Base-by-base conservation (phyloP, 129 eudicot species). In the Apium graveolens region DNA sequence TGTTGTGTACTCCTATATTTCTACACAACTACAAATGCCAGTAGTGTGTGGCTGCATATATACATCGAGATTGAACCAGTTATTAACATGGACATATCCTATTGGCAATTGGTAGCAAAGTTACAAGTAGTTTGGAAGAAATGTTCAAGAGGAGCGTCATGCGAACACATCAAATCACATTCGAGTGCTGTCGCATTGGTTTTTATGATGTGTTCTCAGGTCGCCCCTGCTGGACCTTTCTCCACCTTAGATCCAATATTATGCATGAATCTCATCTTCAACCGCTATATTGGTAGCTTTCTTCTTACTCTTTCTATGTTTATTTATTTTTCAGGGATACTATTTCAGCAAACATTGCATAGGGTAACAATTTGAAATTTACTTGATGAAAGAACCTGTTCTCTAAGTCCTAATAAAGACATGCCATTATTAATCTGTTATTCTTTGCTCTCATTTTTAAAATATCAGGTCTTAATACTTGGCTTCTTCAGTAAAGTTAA, bases 151-250 rank as follows among this genome's bases (percentile, higher is more conserved):
- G 85, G 81, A 69, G 81, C 85, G 72, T 32, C 85, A 57, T 77
- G 85, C 45, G 85, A 82, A 38, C 81, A 82, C 73, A 78, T 78
- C 17, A 5, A 29, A 11, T 0, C 18, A 46, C 76, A 70, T 70
- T 66, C 8, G 24, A 37, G 4, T 37, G 18, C 1, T 0, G 3
- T 5, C 8, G 17, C 0, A 32, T 39, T 1, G 51, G 39, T 49
- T 8, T 41, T 41, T 77, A 51, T 77, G 48, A 73, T 44, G 81
- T 82, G 85, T 82, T 82, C 85, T 82, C 85, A 82, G 85, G 85
- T 82, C 85, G 82, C 79, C 85, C 82, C 85, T 82, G 81, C 70
- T 31, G 85, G 79, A 82, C 80, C 63, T 43, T 73, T 42, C 17
- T 74, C 81, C 85, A 78, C 79, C n/a, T 55, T 2, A 0, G 26